Conservation (phyloP, 305 asterid genomes). For the Solanum hybrid region DNA sequence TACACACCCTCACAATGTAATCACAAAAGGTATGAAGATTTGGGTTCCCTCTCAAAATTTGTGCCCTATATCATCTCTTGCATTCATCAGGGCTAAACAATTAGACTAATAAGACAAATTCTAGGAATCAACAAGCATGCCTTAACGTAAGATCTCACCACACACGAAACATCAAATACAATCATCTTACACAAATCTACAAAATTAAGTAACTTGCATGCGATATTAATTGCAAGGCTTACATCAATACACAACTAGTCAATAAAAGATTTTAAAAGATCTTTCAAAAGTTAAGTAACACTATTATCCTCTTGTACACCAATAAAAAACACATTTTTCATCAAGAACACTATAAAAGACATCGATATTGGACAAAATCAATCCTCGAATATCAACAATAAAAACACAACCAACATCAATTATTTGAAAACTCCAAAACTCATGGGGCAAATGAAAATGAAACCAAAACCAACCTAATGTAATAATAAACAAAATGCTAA, state of each 20-base stretch:
- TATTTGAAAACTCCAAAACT: background rate
- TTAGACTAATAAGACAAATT: background rate
- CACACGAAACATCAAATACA: background rate
- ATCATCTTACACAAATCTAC: background rate
- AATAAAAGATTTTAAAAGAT: background rate
- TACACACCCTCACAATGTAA: background rate
- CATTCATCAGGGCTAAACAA: background rate
- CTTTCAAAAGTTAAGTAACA: background rate
- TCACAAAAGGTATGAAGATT: background rate
- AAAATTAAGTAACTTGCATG: background rate
- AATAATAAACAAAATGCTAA: background rate
- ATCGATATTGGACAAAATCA: background rate
- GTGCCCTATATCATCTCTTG: background rate
- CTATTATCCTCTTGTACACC: background rate
- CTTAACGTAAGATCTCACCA: background rate
- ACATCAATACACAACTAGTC: background rate
- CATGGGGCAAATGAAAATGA: background rate
- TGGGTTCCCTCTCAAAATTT: background rate
- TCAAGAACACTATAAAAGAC: background rate
- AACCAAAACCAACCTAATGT: background rate
- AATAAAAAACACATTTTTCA: background rate
- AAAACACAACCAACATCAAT: background rate
- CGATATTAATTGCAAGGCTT: background rate
- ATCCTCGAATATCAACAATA: background rate
- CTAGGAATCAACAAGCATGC: background rate